These are phyloP conservation scores for Corylus avellana DNA, from an alignment of 306 rosid species.

Conservation along the genomic window DNA sequence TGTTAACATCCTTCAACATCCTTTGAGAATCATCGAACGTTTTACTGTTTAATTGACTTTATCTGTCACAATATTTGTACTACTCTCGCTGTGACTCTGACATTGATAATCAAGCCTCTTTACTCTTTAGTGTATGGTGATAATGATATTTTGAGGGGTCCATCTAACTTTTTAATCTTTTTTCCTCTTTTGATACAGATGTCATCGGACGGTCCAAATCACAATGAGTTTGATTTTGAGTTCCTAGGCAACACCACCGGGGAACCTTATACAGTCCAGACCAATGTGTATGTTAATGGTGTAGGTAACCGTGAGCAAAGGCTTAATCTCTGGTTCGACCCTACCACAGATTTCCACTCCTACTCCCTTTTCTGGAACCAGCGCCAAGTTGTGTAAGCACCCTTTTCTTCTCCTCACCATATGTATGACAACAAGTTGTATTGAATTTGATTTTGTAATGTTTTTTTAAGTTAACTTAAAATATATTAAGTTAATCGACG, in stretches of 20 bases:
- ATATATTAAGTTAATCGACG: too few species aligned
- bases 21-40: neutral
- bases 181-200: conserved; percentile 40
- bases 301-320: conserved; percentile 93
- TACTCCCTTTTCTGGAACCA: conserved; percentile 90
- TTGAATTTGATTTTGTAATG: too few species aligned
- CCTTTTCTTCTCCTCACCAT: neutral
- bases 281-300: conserved; percentile 85
- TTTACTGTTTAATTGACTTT: neutral
- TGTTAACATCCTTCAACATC: neutral
- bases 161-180: neutral
- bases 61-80: neutral
- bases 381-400: conserved; percentile 86
- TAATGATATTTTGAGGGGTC: neutral
- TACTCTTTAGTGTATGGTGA: neutral
- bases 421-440: too few species aligned
- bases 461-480: too few species aligned
- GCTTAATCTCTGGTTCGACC: conserved; percentile 90
- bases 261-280: conserved; percentile 87
- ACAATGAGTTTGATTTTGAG: conserved; percentile 93
- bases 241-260: conserved; percentile 89
- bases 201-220: conserved; percentile 89
- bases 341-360: conserved; percentile 72
- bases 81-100: conserved; percentile 22
- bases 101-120: neutral